Percentiles rank a stretch among this genome's conserved stretches.
Evolutionary conservation across 2,329 filamentous ascomycete genomes (phyloP).

Genomic region (Alternaria rosae): DNA sequence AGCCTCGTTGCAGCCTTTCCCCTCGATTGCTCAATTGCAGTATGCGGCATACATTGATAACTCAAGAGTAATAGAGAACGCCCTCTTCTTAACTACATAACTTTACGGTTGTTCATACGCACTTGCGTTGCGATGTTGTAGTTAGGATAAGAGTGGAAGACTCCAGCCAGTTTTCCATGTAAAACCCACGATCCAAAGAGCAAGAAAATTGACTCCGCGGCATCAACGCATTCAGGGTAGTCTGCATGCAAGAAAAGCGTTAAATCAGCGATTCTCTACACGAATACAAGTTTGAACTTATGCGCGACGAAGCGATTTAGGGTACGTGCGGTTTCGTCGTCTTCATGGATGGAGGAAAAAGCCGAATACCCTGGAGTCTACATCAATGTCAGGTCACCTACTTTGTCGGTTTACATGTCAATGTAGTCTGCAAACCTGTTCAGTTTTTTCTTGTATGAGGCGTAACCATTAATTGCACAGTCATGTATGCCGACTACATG

Average conservation of each 20-base stretch:
- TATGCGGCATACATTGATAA: background rate
- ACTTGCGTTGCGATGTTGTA: too few relatives aligned
- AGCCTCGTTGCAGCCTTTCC: background rate
- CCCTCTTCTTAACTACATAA: background rate
- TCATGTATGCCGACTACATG: background rate
- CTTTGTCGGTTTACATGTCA: background rate
- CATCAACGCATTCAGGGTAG: background rate
- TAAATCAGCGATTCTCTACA: background rate
- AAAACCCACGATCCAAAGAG: background rate
- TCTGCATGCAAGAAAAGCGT: background rate
- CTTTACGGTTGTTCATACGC: too few relatives aligned
- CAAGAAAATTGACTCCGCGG: background rate
- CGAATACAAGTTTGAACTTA: accelerated
- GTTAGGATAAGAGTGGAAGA: too few relatives aligned
- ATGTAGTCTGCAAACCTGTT: background rate
- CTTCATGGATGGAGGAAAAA: background rate
- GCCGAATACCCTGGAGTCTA: background rate
- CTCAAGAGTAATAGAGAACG: background rate
- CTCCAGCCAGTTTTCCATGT: background rate
- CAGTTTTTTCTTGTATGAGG: accelerated
- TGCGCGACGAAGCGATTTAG: background rate
- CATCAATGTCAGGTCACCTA: background rate
- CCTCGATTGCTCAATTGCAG: background rate
- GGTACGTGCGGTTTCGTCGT: background rate
- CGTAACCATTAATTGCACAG: background rate